phyloP scores from a whole-genome alignment of 768 basidiomycete species.

The Russula sp. region DNA sequence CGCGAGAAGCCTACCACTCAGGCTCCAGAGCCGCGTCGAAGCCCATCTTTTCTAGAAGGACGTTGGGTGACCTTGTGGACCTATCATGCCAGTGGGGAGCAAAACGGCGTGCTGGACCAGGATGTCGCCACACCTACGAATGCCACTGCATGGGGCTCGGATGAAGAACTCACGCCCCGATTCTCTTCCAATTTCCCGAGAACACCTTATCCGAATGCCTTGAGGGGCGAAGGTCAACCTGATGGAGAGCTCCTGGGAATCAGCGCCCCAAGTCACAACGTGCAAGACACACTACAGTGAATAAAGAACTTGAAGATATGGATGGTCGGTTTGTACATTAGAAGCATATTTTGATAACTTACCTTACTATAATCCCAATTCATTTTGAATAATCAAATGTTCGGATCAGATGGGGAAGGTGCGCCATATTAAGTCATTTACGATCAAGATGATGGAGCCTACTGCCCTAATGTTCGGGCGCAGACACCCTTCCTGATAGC shows the following conservation, averaged over 20 bases:
- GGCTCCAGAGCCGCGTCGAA: slow-evolving; percentile 10
- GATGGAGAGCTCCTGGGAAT: background rate
- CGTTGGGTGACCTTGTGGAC: slow-evolving; percentile 20
- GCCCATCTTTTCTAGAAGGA: background rate
- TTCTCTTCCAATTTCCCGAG: slow-evolving; percentile 20
- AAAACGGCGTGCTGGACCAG: background rate
- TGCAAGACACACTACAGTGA: background rate
- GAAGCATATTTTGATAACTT: background rate
- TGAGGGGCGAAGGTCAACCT: background rate
- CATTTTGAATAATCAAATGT: background rate
- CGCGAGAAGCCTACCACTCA: slow-evolving; percentile 13
- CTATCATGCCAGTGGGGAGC: background rate
- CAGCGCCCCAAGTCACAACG: background rate
- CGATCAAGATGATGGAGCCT: background rate
- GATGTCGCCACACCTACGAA: slow-evolving; percentile 7
- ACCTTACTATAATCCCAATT: too few species aligned
- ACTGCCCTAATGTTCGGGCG: background rate
- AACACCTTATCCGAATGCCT: background rate
- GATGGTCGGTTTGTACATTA: background rate
- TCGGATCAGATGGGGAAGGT: too few species aligned
- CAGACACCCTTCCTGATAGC: background rate
- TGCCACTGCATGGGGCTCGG: background rate
- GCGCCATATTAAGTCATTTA: too few species aligned
- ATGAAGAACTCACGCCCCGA: slow-evolving; percentile 14
- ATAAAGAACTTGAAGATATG: background rate